Evolutionary conservation across 2,329 filamentous ascomycete species (phyloP), one percentile per base, ranked within the genome.

Genomic region (Cryphonectria radicalis): DNA sequence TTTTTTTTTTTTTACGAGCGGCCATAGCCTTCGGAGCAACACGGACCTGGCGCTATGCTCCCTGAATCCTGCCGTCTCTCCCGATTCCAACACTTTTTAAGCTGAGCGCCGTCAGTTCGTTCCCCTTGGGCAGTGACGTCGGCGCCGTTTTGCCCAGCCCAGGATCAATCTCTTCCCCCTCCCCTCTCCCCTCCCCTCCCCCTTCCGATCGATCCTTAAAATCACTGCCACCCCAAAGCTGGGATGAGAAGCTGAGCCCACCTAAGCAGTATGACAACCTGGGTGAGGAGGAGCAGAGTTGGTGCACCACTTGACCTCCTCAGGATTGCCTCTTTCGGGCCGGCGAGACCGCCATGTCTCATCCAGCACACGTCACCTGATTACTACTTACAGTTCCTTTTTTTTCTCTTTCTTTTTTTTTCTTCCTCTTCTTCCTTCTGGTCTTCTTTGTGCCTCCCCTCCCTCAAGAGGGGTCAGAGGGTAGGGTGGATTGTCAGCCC

Each of bases 311-410:
- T 57, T 28, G 4, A 35, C 25, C 14, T 1, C 57, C 14, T 19
- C 22, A 28, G 19, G 35, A 22, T 14, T 62, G 59, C 35, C 35
- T 62, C 59, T 40, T 62, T 40, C 59, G 32, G 59, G 35, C 59
- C 59, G 59, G n/a, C 32, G 59, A 62, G 59, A 37, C 59, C 59
- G 59, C 59, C 59, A 62, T 35, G 32, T 62, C 59, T 40, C 35
- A 62, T 40, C 35, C 59, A 17, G 35, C 55, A 22, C 59, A 40
- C 59, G 59, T 62, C 59, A 37, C 59, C 19, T 40, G 59, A 59
- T 32, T 19, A 25, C 13, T 2, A 59, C 25, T 8, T 5, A 59
- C 13, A 50, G 19, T n/a, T 6, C 4, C 7, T 46, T 17, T n/a
- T 19, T 7, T n/a, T 10, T 22, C 6, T n/a, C 1, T 32, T 2